Conservation (phyloP, 2,329 filamentous ascomycete species). For the Aspergillus oerlinghausenensis region DNA sequence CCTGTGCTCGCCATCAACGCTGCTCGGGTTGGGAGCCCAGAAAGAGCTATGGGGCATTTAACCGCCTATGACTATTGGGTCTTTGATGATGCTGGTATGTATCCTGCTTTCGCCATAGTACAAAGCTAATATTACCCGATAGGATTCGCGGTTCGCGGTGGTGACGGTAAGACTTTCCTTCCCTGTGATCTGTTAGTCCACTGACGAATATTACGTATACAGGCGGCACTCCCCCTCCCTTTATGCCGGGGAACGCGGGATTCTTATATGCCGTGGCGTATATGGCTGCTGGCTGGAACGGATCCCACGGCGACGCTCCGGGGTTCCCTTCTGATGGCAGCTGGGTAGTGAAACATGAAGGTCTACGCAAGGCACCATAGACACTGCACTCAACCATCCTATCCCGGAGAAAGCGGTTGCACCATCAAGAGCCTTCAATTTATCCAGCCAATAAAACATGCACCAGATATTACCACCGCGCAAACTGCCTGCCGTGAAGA, state of each 20-base stretch:
- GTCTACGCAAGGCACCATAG: constrained; percentile 6
- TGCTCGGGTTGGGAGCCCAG: constrained; percentile 8
- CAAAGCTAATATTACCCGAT: background rate
- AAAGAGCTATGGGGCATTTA: constrained; percentile 8
- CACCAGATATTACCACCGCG: background rate
- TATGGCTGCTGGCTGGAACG: constrained; percentile 12
- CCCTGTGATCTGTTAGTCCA: background rate
- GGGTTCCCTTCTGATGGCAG: constrained; percentile 10
- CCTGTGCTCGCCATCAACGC: constrained; percentile 11
- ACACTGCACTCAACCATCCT: background rate
- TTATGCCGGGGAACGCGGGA: constrained; percentile 14
- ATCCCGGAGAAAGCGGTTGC: background rate
- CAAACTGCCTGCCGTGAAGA: background rate
- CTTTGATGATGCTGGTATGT: constrained; percentile 14
- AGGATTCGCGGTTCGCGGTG: constrained; percentile 13
- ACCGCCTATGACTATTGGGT: constrained; percentile 12
- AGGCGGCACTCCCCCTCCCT: constrained; percentile 12
- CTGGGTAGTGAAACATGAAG: constrained; percentile 11
- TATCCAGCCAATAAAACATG: background rate
- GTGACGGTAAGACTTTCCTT: constrained; percentile 2
- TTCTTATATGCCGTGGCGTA: constrained; percentile 14
- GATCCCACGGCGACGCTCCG: constrained; percentile 6
- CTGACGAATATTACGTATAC: background rate
- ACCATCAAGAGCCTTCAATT: background rate
- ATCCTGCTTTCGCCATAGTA: background rate